Percentiles rank a stretch among this genome's conserved stretches.
phyloP scores from a whole-genome alignment of 495 filamentous ascomycete genomes.

The Lophiostoma macrostomum region DNA sequence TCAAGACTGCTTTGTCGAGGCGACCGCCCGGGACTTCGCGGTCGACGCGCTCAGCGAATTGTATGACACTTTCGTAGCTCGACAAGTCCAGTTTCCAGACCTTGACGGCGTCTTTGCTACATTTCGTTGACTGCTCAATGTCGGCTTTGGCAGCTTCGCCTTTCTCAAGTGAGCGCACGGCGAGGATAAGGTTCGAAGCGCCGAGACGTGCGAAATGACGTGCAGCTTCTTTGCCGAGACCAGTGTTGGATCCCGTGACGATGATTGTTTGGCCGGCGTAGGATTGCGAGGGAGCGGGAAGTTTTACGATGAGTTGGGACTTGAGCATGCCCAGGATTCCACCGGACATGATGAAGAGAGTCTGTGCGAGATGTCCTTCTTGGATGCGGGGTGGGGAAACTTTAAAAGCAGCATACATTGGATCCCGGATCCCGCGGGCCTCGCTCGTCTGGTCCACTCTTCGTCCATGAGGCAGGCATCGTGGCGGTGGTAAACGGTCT shows the following conservation, averaged over 20 bases:
- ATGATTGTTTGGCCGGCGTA: slow-evolving; percentile 40
- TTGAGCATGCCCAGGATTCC: neutral
- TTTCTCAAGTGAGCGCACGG: slow-evolving; percentile 40
- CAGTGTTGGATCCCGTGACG: slow-evolving; percentile 39
- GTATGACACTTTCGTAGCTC: slow-evolving; percentile 49
- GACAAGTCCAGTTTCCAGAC: slow-evolving; percentile 57
- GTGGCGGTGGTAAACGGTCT: too few species aligned
- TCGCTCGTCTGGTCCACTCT: too few species aligned
- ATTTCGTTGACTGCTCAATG: slow-evolving; percentile 47
- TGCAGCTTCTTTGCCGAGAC: slow-evolving; percentile 41
- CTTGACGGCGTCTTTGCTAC: slow-evolving; percentile 43
- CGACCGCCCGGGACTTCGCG: slow-evolving; percentile 38
- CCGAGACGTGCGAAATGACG: slow-evolving; percentile 35
- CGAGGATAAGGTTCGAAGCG: slow-evolving; percentile 40
- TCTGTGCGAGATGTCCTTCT: too few species aligned
- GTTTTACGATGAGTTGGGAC: slow-evolving; percentile 41
- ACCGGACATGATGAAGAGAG: too few species aligned
- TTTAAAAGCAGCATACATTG: too few species aligned
- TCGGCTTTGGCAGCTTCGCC: slow-evolving; percentile 47
- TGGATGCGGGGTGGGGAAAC: too few species aligned
- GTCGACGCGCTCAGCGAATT: slow-evolving; percentile 46
- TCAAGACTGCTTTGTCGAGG: slow-evolving; percentile 47
- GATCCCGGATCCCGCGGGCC: too few species aligned
- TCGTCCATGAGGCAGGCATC: too few species aligned
- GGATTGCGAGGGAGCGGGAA: slow-evolving; percentile 37